phyloP scores from a whole-genome alignment of 2,329 filamentous ascomycete species.

The Penicillium janthinellum region DNA sequence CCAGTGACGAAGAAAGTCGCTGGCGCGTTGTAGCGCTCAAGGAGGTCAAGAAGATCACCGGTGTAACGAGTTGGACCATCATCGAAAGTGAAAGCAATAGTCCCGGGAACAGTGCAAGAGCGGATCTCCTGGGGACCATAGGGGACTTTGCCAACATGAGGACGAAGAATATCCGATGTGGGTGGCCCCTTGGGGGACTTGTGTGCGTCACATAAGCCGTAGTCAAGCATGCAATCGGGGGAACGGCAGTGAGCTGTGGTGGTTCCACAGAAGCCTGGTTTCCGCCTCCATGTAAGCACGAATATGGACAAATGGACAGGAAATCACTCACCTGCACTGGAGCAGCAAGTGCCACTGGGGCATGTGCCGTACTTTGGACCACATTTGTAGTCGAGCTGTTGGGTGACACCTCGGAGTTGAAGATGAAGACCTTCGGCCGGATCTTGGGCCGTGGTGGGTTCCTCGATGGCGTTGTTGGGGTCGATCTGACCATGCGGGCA shows the following conservation, averaged over 20 bases:
- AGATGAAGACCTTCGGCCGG: conserved; percentile 8
- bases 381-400: conserved; percentile 33
- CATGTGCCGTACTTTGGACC: conserved; percentile 40
- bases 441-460: background rate
- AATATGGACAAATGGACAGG: background rate
- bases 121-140: conserved; percentile 41
- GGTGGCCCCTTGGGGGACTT: conserved; percentile 37
- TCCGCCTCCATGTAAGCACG: background rate
- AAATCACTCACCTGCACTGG: conserved; percentile 35
- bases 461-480: background rate
- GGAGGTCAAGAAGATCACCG: conserved; percentile 61
- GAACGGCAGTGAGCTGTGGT: conserved; percentile 42
- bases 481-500: background rate
- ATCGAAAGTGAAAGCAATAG: conserved; percentile 68
- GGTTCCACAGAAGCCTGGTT: conserved; percentile 42
- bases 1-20: conserved; percentile 69
- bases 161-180: conserved; percentile 38
- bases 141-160: conserved; percentile 39
- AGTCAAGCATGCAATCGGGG: conserved; percentile 45
- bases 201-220: conserved; percentile 42
- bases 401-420: conserved; percentile 16
- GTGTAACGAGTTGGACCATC: conserved; percentile 68
- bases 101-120: conserved; percentile 53
- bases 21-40: conserved; percentile 61
- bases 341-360: conserved; percentile 41